These are phyloP conservation scores for Pholiota conissans DNA, from an alignment of 768 basidiomycete genomes.

Conservation along the genomic window DNA sequence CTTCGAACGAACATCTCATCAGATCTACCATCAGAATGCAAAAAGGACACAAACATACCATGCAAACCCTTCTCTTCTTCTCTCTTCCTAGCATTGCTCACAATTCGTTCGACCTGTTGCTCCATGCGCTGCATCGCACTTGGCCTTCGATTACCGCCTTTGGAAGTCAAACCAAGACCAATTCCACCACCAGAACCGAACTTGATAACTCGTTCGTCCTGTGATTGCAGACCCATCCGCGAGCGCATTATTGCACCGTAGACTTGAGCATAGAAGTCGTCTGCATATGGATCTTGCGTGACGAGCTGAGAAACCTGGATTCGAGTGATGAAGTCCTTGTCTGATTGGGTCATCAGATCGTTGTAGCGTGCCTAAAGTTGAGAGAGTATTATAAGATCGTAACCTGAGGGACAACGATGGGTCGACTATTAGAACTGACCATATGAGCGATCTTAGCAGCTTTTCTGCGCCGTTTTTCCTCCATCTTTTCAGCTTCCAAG, in stretches of 20 bases:
- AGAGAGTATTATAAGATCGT: background rate
- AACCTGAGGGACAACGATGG: background rate
- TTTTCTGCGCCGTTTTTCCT: slow-evolving; percentile 78
- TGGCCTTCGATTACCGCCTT: slow-evolving; percentile 67
- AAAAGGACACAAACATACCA: slow-evolving; percentile 30
- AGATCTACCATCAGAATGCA: too few relatives aligned
- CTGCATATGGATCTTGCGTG: slow-evolving; percentile 94
- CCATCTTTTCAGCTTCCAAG: slow-evolving; percentile 86
- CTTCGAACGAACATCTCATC: slow-evolving; percentile 41
- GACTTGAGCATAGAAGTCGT: slow-evolving; percentile 98
- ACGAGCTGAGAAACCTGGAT: slow-evolving; percentile 99
- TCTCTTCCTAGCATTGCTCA: slow-evolving; percentile 83
- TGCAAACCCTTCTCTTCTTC: slow-evolving; percentile 83
- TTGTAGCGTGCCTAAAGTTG: slow-evolving; percentile 81
- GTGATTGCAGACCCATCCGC: slow-evolving; percentile 68
- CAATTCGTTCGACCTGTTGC: slow-evolving; percentile 93
- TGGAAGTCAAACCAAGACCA: slow-evolving; percentile 76
- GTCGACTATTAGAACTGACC: slow-evolving; percentile 43
- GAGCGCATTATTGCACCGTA: slow-evolving; percentile 84
- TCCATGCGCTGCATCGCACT: slow-evolving; percentile 94
- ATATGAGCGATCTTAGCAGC: slow-evolving; percentile 88
- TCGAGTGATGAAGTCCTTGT: slow-evolving; percentile 99
- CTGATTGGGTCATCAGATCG: slow-evolving; percentile 94
- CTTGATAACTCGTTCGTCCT: slow-evolving; percentile 80
- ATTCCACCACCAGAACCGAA: slow-evolving; percentile 84